Evolutionary conservation across 345 rosid genomes (phyloP), one percentile per base, ranked within the genome.

Genomic region (Acer yangbiense): DNA sequence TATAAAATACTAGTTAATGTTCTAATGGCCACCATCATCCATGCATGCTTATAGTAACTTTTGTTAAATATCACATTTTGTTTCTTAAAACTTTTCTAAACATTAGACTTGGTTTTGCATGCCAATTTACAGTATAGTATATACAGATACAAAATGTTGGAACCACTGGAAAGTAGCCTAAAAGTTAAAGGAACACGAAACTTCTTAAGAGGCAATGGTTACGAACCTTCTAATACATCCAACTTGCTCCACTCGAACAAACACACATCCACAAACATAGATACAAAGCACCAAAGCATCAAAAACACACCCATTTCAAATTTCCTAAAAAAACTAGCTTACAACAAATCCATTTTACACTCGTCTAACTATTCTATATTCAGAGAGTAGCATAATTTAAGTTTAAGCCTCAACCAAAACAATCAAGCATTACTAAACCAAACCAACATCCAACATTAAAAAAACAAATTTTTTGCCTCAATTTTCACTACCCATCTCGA

Each of bases 181-280:
- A 71, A 18, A 29, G 35, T 43, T 73, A 60, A 13, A 73, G 54
- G 2, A 17, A 43, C 3, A 5, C 16, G 27, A 44, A 10, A n/a
- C 17, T 29, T 64, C 32, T n/a, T 46, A 69, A 23, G 20, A 23
- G 43, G 41, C 76, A 61, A 52, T 73, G 32, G 29, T 57, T 20
- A 11, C 52, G n/a, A 35, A 39, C 48, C 12, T 11, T 63, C 1
- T 23, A 74, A 65, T 29, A 65, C 48, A 29, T 17, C 44, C 61
- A 63, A 64, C 18, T 17, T 6, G 50, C 77, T 64, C 71, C 61
- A 46, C 13, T 64, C 71, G 46, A 65, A 35, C 69, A 74, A 74
- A 43, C 41, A 16, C 23, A 25, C 27, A 43, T 73, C 10, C 2
- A 16, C 58, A 74, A 63, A 29, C 61, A 48, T 63, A 14, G 52